Conservation (phyloP, 2,329 filamentous ascomycete genomes). For the Chrysoporthe cubensis region DNA sequence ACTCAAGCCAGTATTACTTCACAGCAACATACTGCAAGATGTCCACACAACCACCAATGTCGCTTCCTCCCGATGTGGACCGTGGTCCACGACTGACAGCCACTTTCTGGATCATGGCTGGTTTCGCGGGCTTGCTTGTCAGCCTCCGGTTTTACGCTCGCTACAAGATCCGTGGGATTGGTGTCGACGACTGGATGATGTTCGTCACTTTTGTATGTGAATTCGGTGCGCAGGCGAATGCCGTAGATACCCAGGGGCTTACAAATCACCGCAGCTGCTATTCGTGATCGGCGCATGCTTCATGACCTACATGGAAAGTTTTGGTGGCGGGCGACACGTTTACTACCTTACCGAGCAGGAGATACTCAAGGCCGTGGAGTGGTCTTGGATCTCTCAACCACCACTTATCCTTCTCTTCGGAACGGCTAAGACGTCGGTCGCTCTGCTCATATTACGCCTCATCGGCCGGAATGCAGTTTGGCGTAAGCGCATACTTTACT, state of each 20-base stretch:
- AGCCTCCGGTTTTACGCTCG: not conserved
- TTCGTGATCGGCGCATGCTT: not conserved
- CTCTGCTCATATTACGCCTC: not conserved
- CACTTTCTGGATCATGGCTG: not conserved
- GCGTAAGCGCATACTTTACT: not conserved
- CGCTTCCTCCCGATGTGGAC: conserved; percentile 5
- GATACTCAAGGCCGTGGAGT: not conserved
- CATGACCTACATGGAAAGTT: conserved; percentile 1
- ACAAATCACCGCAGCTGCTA: not conserved
- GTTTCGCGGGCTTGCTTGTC: not conserved
- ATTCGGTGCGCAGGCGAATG: not conserved
- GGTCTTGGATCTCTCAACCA: not conserved
- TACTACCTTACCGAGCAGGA: not conserved
- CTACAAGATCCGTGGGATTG: not conserved
- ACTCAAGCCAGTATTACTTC: no score
- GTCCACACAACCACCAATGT: no score
- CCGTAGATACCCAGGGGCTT: not conserved
- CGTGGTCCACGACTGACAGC: not conserved
- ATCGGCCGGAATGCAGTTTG: not conserved
- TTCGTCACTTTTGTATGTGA: not conserved
- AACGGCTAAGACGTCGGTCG: not conserved
- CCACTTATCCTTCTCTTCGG: not conserved
- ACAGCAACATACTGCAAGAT: no score
- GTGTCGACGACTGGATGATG: conserved; percentile 17
- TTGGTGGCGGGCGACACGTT: conserved; percentile 1